These are phyloP conservation scores for Trichoderma sp. DNA, from an alignment of 2,329 filamentous ascomycete genomes.

Conservation along the genomic window DNA sequence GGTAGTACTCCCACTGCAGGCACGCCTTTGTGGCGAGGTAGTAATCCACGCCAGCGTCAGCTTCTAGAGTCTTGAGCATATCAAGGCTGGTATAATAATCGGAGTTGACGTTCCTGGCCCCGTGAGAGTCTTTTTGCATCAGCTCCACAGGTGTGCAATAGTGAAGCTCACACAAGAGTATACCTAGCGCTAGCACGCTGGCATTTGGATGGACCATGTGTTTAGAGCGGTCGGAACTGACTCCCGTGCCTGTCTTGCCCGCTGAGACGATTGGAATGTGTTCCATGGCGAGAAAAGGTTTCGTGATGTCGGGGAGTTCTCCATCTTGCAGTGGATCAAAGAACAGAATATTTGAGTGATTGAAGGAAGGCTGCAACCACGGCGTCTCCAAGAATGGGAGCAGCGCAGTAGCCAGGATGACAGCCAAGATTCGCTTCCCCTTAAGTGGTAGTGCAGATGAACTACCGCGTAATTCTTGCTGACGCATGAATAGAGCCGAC, in stretches of 20 bases:
- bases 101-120: not conserved
- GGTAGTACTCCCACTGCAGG: not conserved
- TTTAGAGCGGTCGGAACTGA: not conserved
- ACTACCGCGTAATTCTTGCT: not conserved
- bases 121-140: not conserved
- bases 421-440: conserved; percentile 1
- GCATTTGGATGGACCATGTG: conserved; percentile 1
- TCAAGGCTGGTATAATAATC: conserved; percentile 4
- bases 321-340: not conserved
- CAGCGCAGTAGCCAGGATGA: not conserved
- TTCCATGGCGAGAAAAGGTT: conserved; percentile 4
- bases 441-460: not conserved
- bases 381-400: conserved; percentile 2
- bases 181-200: not conserved
- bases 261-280: conserved; percentile 1
- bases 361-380: conserved; percentile 2
- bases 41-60: not conserved
- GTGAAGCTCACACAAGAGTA: conserved; percentile 8
- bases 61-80: not conserved
- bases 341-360: not conserved
- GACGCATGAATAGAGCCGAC: conserved; percentile 1
- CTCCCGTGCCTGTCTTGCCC: not conserved
- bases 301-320: conserved; percentile 1
- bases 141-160: not conserved
- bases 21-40: not conserved